phyloP scores from a whole-genome alignment of 75 land plant species.

The Pseudotsuga menziesii region DNA sequence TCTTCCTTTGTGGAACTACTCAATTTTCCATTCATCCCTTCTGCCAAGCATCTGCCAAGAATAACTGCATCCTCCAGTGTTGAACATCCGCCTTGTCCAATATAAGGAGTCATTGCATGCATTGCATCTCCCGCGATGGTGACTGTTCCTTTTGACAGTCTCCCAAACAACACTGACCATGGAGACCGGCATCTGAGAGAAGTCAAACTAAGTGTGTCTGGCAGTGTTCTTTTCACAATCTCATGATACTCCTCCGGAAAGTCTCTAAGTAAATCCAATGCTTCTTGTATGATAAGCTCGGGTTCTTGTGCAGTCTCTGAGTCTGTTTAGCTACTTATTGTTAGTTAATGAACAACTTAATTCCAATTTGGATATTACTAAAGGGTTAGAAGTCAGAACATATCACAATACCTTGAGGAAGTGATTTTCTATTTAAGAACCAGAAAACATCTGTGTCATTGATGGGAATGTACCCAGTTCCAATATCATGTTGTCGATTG shows the following conservation, averaged over 20 bases:
- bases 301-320: constrained; percentile 7
- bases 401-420: constrained; percentile 12
- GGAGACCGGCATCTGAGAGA: constrained; percentile 28
- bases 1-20: neutral
- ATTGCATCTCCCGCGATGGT: constrained; percentile 68
- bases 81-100: constrained; percentile 60
- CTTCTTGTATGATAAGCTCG: constrained; percentile 22
- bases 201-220: constrained; percentile 11
- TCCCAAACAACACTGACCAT: constrained; percentile 17
- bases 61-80: constrained; percentile 61
- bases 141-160: constrained; percentile 19
- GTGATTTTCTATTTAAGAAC: constrained; percentile 24
- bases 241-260: constrained; percentile 20
- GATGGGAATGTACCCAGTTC: constrained; percentile 24
- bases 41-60: constrained; percentile 33
- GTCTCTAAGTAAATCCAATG: constrained; percentile 8
- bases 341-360: constrained; percentile 2
- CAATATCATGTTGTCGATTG: constrained; percentile 8
- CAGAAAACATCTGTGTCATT: constrained; percentile 26
- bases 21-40: constrained; percentile 5
- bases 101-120: constrained; percentile 56
- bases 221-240: constrained; percentile 20
- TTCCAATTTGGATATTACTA: neutral
- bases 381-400: constrained; percentile 9
- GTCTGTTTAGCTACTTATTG: constrained; percentile 9